Conservation (phyloP, 1,284 basidiomycete genomes). For the Pascua sp. region DNA sequence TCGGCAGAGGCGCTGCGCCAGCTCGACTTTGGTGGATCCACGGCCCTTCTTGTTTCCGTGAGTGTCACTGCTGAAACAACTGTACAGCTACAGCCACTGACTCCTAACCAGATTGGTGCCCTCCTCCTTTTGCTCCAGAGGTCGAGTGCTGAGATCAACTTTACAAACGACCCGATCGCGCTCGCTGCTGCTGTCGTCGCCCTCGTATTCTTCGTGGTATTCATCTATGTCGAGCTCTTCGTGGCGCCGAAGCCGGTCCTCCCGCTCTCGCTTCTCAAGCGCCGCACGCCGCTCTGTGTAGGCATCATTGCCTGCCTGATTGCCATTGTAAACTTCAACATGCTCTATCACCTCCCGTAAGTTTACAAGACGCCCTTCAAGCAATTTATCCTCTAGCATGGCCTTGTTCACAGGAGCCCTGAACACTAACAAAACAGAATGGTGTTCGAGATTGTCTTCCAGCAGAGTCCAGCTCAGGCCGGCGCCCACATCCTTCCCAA, state of each 20-base stretch:
- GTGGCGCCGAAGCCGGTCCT: slow-evolving; percentile 25
- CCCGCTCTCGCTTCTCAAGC: slow-evolving; percentile 22
- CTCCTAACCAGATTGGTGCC: slow-evolving; percentile 16
- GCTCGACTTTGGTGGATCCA: slow-evolving; percentile 28
- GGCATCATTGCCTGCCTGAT: slow-evolving; percentile 28
- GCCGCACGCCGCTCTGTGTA: slow-evolving; percentile 25
- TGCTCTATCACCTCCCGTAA: slow-evolving; percentile 32
- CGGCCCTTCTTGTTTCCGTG: slow-evolving; percentile 23
- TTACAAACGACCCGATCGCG: slow-evolving; percentile 10
- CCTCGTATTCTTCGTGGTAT: slow-evolving; percentile 17
- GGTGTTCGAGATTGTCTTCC: slow-evolving; percentile 31
- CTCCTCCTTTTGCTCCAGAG: slow-evolving; percentile 24
- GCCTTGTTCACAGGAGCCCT: neutral
- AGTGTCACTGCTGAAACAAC: neutral
- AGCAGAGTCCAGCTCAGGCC: slow-evolving; percentile 18
- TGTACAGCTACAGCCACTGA: too few species aligned
- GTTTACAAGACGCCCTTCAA: neutral
- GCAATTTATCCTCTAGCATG: neutral
- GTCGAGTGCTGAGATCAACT: slow-evolving; percentile 1
- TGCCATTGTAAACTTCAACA: slow-evolving; percentile 35
- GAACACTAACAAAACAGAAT: slow-evolving; percentile 6
- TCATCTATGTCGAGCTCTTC: slow-evolving; percentile 28
- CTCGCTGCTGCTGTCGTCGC: slow-evolving; percentile 12
- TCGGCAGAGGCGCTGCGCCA: slow-evolving; percentile 6
- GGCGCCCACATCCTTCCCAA: slow-evolving; percentile 32